Evolutionary conservation across 768 basidiomycete species (phyloP).

Genomic region (Dentipellis sp.): DNA sequence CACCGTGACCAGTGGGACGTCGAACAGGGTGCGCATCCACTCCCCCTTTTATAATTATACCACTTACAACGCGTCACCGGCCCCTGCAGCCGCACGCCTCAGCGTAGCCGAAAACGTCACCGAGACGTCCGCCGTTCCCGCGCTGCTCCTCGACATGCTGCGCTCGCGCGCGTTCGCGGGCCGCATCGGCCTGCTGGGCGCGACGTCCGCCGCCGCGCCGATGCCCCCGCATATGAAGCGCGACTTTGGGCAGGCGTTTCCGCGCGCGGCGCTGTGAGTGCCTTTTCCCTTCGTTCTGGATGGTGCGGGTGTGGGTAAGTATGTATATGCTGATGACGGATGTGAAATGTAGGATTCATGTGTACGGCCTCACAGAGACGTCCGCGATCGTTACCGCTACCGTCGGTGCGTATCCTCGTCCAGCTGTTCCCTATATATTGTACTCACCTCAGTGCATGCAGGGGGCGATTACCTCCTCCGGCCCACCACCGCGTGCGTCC

Average conservation of each 20-base stretch:
- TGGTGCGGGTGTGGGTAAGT: too few relatives aligned
- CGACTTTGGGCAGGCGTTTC: background rate
- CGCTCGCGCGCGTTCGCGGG: background rate
- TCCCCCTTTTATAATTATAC: background rate
- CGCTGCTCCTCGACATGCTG: background rate
- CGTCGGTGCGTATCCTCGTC: slow-evolving; percentile 56
- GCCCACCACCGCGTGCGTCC: slow-evolving; percentile 38
- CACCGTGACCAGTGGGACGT: background rate
- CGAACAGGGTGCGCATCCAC: background rate
- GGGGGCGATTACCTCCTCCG: slow-evolving; percentile 60
- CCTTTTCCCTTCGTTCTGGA: background rate
- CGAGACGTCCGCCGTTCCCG: background rate
- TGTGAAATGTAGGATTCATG: slow-evolving; percentile 22
- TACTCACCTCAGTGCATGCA: background rate
- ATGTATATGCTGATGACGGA: too few relatives aligned
- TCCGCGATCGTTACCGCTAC: slow-evolving; percentile 62
- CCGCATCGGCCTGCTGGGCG: background rate
- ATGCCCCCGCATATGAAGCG: background rate
- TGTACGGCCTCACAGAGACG: slow-evolving; percentile 78
- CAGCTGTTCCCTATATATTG: background rate
- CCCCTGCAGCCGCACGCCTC: background rate
- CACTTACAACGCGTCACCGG: too few relatives aligned
- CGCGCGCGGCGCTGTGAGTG: background rate
- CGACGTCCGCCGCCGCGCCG: background rate
- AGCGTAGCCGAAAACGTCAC: background rate